Conservation (phyloP, 2,329 filamentous ascomycete genomes). For the Ophiosphaerella korrae region DNA sequence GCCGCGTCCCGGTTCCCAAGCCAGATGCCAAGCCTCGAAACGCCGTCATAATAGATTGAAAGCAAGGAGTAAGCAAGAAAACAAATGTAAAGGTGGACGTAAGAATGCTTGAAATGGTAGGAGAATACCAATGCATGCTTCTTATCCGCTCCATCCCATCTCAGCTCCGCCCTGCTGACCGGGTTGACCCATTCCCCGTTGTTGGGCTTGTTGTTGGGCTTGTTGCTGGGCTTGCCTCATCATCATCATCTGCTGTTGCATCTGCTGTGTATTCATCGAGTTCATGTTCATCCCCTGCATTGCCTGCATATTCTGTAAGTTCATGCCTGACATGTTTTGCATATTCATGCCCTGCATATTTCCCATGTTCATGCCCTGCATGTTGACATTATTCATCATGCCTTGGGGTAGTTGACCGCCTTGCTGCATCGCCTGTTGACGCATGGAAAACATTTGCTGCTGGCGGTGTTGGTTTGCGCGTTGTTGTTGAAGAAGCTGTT, state of each 20-base stretch:
- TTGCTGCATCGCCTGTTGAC: constrained; percentile 39
- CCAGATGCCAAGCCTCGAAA: no score
- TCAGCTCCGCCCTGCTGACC: constrained; percentile 30
- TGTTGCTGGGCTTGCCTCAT: constrained; percentile 41
- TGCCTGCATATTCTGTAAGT: constrained; percentile 29
- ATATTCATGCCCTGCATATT: constrained; percentile 26
- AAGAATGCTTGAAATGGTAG: background rate
- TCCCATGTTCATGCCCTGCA: constrained; percentile 4
- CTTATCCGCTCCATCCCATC: constrained; percentile 33
- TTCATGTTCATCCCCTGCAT: constrained; percentile 30
- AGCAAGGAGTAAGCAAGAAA: no score
- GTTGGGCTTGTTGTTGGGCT: constrained; percentile 11
- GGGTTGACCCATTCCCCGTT: constrained; percentile 22
- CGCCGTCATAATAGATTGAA: no score
- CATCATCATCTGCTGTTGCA: constrained; percentile 43
- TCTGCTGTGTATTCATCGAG: constrained; percentile 39
- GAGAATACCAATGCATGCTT: background rate
- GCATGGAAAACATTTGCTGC: constrained; percentile 42
- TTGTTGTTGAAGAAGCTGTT: constrained; percentile 42
- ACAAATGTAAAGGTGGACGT: no score
- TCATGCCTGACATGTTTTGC: constrained; percentile 18
- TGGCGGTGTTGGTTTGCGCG: constrained; percentile 40
- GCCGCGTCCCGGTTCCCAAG: no score
- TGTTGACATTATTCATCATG: constrained; percentile 37
- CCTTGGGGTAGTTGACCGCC: constrained; percentile 32